Conservation (phyloP, 176 grass and related monocot species). For the Pontederia paniculata region DNA sequence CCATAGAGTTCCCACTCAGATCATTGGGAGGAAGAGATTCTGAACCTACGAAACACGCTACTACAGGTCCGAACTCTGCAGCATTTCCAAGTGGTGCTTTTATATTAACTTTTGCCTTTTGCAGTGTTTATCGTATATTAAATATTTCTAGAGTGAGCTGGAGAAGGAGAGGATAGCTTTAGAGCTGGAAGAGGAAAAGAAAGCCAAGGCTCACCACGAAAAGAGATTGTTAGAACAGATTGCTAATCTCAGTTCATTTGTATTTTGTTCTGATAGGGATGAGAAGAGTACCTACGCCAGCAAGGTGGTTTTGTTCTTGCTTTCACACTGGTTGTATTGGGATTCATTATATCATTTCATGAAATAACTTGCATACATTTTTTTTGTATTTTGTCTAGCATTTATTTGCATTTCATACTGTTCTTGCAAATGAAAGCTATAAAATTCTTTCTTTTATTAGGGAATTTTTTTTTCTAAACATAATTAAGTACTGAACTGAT, state of each 20-base stretch:
- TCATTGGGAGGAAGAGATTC: conserved; percentile 85
- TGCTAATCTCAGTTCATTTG: conserved; percentile 81
- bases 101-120: neutral
- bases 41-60: conserved; percentile 76
- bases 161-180: conserved; percentile 92
- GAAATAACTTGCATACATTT: too few relatives aligned
- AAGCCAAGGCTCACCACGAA: conserved; percentile 81
- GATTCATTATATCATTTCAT: neutral
- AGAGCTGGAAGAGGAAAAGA: conserved; percentile 92
- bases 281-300: conserved; percentile 32
- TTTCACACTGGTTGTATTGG: conserved; percentile 10
- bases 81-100: neutral
- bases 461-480: too few relatives aligned
- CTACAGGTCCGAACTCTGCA: conserved; percentile 40
- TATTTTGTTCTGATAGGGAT: conserved; percentile 80
- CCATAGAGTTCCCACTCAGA: conserved; percentile 77
- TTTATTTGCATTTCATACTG: neutral
- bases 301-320: conserved; percentile 39
- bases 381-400: neutral
- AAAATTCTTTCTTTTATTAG: too few relatives aligned
- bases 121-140: conserved; percentile 1
- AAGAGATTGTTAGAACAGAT: conserved; percentile 76
- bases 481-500: conserved; percentile 4
- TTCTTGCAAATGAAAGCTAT: too few relatives aligned
- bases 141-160: conserved; percentile 62